Conservation (phyloP, 305 asterid species). For the Plantago rigida region DNA sequence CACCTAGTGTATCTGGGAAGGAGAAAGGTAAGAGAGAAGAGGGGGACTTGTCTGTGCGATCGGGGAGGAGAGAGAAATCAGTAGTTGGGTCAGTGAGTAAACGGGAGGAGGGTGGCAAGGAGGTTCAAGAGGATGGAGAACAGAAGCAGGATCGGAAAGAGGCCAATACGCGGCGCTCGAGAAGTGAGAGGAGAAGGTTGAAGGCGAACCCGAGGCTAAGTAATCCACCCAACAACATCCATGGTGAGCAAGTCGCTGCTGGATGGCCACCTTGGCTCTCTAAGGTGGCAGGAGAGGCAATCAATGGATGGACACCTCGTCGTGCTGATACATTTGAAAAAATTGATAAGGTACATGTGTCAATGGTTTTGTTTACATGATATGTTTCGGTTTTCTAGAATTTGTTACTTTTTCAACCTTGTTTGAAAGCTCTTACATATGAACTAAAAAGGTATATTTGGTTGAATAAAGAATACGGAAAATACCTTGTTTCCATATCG, state of each 20-base stretch:
- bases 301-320: constrained; percentile 82
- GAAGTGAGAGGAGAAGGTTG: constrained; percentile 65
- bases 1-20: constrained; percentile 40
- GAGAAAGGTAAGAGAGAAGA: constrained; percentile 36
- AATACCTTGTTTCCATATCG: too few relatives aligned
- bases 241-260: constrained; percentile 94
- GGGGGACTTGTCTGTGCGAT: constrained; percentile 39
- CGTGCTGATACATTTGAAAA: constrained; percentile 83
- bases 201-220: constrained; percentile 78
- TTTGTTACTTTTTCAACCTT: too few relatives aligned
- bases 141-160: constrained; percentile 43
- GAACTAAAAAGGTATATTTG: too few relatives aligned
- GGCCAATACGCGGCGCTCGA: constrained; percentile 29
- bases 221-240: constrained; percentile 64
- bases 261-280: constrained; percentile 95
- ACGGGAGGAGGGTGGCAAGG: constrained; percentile 30
- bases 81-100: constrained; percentile 43
- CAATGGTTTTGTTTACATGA: too few relatives aligned
- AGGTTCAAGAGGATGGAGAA: constrained; percentile 45
- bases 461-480: too few relatives aligned
- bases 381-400: too few relatives aligned
- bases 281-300: constrained; percentile 85
- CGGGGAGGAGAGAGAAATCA: constrained; percentile 56
- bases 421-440: too few relatives aligned
- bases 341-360: constrained; percentile 51